Percentiles rank a stretch among this genome's conserved stretches.
Conservation (phyloP, 495 filamentous ascomycete genomes). For the Patellaria atrata region DNA sequence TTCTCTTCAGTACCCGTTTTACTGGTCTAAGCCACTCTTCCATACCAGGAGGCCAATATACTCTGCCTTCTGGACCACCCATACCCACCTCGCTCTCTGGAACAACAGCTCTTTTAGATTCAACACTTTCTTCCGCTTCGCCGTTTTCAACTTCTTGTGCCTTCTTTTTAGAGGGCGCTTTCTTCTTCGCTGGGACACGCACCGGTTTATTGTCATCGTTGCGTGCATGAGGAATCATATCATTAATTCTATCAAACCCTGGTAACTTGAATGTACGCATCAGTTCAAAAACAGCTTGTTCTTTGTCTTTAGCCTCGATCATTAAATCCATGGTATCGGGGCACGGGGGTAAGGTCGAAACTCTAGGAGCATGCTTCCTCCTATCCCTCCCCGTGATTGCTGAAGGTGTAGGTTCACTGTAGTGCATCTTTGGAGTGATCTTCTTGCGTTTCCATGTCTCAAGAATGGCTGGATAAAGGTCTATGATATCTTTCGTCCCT, state of each 20-base stretch:
- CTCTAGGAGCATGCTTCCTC: constrained; percentile 70
- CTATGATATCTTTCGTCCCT: constrained; percentile 69
- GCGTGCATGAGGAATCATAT: constrained; percentile 63
- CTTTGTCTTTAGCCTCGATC: constrained; percentile 98
- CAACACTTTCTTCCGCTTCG: constrained; percentile 27
- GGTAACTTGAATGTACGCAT: constrained; percentile 79
- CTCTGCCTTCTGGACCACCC: constrained; percentile 73
- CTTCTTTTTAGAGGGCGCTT: constrained; percentile 19
- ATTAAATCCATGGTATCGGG: constrained; percentile 76
- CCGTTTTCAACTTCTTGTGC: constrained; percentile 33
- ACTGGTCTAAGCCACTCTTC: constrained; percentile 79
- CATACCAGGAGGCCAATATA: constrained; percentile 83
- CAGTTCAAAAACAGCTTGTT: constrained; percentile 90
- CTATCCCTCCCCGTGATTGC: constrained; percentile 65
- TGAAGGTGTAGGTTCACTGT: constrained; percentile 61
- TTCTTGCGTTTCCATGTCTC: constrained; percentile 77
- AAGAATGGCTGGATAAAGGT: constrained; percentile 55
- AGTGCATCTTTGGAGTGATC: constrained; percentile 94
- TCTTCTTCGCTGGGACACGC: constrained; percentile 34
- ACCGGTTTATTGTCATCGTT: constrained; percentile 60
- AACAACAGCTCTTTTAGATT: constrained; percentile 27
- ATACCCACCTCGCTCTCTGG: constrained; percentile 64
- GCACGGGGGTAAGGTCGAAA: constrained; percentile 68
- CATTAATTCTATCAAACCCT: constrained; percentile 57
- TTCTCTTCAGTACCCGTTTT: constrained; percentile 56